Evolutionary conservation across 2,329 filamentous ascomycete species (phyloP).

Genomic region (Epichloe aotearoae): DNA sequence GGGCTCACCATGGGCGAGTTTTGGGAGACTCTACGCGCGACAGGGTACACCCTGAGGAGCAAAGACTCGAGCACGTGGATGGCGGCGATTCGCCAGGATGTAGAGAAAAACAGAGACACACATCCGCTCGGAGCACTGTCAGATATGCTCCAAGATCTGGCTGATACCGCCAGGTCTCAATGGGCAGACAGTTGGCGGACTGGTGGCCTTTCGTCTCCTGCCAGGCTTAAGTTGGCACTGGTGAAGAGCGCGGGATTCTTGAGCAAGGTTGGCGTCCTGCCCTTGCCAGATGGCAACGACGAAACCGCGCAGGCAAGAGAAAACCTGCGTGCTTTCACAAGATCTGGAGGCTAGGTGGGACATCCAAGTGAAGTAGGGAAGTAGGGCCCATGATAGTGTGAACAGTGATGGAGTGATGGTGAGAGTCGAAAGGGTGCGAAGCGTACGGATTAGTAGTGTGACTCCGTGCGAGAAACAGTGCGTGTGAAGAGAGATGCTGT

Average conservation of each 20-base stretch:
- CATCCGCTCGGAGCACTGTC: slow-evolving; percentile 5
- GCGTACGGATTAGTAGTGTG: too few relatives aligned
- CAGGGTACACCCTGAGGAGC: not conserved
- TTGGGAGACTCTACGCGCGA: slow-evolving; percentile 1
- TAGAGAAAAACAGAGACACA: slow-evolving; percentile 1
- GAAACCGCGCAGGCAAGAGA: too few relatives aligned
- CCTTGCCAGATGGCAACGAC: too few relatives aligned
- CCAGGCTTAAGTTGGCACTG: slow-evolving; percentile 1
- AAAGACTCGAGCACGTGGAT: slow-evolving; percentile 1
- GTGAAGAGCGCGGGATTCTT: slow-evolving; percentile 1
- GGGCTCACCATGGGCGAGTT: slow-evolving; percentile 3
- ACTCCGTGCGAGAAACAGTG: too few relatives aligned
- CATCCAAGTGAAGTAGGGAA: too few relatives aligned
- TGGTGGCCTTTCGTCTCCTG: not conserved
- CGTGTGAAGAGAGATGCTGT: too few relatives aligned
- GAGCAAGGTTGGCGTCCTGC: not conserved
- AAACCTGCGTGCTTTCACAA: too few relatives aligned
- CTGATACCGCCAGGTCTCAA: not conserved
- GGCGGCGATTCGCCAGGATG: not conserved
- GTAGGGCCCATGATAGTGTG: too few relatives aligned
- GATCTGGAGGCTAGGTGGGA: too few relatives aligned
- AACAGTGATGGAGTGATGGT: too few relatives aligned
- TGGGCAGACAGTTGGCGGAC: not conserved
- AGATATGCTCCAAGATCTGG: slow-evolving; percentile 1
- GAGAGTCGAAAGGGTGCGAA: too few relatives aligned